phyloP scores from a whole-genome alignment of 768 basidiomycete species.

The Tylopilus sp. region DNA sequence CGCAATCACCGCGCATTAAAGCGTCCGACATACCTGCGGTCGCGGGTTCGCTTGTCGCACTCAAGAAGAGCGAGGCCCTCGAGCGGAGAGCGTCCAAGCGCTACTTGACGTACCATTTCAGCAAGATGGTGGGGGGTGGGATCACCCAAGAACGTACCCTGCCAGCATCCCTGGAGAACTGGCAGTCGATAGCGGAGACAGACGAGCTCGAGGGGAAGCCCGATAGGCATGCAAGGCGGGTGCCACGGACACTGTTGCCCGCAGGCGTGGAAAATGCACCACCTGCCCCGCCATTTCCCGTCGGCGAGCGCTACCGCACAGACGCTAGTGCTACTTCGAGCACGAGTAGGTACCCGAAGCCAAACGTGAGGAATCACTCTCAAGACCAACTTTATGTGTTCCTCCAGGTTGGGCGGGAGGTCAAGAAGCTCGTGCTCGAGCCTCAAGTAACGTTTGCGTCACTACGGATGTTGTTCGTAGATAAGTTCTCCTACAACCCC shows the following conservation, averaged over 20 bases:
- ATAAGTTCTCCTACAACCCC: too few relatives aligned
- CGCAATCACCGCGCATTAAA: conserved; percentile 37
- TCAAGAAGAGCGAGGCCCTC: too few relatives aligned
- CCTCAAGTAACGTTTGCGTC: too few relatives aligned
- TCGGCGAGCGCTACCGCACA: conserved; percentile 39
- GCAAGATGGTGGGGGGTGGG: conserved; percentile 77
- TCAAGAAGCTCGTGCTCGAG: conserved; percentile 81
- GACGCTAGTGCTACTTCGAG: neutral
- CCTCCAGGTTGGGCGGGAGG: conserved; percentile 85
- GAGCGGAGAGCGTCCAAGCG: too few relatives aligned
- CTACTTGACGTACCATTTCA: too few relatives aligned
- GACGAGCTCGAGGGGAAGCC: conserved; percentile 35
- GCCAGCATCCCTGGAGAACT: conserved; percentile 53
- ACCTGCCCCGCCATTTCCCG: conserved; percentile 49
- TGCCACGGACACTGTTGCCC: conserved; percentile 36
- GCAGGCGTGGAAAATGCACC: conserved; percentile 19
- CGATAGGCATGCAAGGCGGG: conserved; percentile 21
- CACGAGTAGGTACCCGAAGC: conserved; percentile 14
- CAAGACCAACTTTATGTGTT: conserved; percentile 52
- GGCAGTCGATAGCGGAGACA: too few relatives aligned
- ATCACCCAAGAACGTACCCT: conserved; percentile 48
- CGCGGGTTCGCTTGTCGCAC: too few relatives aligned
- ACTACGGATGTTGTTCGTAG: too few relatives aligned
- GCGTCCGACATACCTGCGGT: conserved; percentile 55
- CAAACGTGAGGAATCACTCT: conserved; percentile 18